Conservation (phyloP, 306 rosid species). For the Prosopis cineraria region DNA sequence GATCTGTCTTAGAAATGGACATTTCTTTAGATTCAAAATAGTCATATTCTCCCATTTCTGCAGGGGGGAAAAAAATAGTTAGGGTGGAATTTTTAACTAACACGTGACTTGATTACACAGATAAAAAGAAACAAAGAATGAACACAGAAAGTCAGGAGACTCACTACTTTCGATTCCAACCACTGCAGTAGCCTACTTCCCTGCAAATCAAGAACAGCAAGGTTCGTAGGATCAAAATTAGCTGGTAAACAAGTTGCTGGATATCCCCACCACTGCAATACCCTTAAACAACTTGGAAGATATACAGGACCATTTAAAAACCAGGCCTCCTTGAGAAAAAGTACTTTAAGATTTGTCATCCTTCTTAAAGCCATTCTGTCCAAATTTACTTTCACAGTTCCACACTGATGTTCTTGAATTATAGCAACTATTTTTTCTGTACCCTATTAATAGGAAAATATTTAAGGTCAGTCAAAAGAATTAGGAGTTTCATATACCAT, state of each 20-base stretch:
- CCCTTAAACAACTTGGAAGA: neutral
- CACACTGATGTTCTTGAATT: neutral
- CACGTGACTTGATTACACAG: no score
- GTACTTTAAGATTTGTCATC: slow-evolving; percentile 1
- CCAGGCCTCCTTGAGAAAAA: neutral
- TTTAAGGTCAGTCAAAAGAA: no score
- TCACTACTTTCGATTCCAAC: neutral
- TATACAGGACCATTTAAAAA: neutral
- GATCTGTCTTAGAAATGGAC: neutral
- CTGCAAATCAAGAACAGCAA: neutral
- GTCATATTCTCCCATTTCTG: no score
- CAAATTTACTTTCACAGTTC: neutral
- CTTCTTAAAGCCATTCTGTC: neutral
- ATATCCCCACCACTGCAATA: neutral
- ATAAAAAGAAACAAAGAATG: neutral
- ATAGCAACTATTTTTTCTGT: neutral
- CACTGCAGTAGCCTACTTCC: neutral
- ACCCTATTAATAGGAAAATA: neutral
- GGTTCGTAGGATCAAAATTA: neutral
- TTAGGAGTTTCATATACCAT: neutral
- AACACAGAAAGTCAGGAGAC: neutral
- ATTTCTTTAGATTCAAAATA: neutral
- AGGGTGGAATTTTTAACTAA: no score
- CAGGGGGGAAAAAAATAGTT: no score
- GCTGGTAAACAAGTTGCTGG: neutral